A percentile compares a stretch with the other conserved stretches of the same genome.
phyloP scores from a whole-genome alignment of 805 yeast species.

The Candida insectalens region DNA sequence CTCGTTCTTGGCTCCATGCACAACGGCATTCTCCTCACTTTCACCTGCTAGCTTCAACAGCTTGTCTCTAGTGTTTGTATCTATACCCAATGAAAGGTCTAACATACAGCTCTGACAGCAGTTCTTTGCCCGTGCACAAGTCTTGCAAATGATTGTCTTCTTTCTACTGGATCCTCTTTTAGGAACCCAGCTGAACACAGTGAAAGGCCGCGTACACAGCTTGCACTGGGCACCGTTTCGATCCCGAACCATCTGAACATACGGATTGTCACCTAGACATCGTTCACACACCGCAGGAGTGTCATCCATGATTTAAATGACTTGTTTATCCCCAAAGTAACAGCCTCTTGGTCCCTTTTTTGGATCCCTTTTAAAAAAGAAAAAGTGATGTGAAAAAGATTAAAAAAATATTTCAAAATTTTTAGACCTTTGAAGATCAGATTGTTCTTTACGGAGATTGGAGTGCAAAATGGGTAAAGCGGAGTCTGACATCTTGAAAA shows the following conservation, averaged over 20 bases:
- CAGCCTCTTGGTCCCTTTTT: not conserved
- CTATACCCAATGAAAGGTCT: slow-evolving; percentile 76
- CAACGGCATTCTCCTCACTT: slow-evolving; percentile 26
- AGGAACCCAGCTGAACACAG: slow-evolving; percentile 68
- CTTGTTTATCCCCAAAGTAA: too few species aligned
- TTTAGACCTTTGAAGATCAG: too few species aligned
- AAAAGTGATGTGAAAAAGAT: not conserved
- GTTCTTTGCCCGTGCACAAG: slow-evolving; percentile 71
- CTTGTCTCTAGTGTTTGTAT: slow-evolving; percentile 68
- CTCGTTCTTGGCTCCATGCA: slow-evolving; percentile 32
- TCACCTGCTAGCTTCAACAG: slow-evolving; percentile 64
- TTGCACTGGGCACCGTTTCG: slow-evolving; percentile 72
- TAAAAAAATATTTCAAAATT: too few species aligned
- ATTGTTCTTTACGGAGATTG: too few species aligned
- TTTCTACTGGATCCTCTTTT: slow-evolving; percentile 31
- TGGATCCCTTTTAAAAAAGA: not conserved
- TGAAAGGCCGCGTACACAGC: slow-evolving; percentile 77
- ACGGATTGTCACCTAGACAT: slow-evolving; percentile 62
- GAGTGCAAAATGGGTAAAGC: slow-evolving; percentile 21
- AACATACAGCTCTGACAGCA: slow-evolving; percentile 86
- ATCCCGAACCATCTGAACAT: slow-evolving; percentile 65
- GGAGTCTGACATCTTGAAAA: slow-evolving; percentile 30
- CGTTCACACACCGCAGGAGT: slow-evolving; percentile 60
- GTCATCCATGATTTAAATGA: slow-evolving; percentile 4
- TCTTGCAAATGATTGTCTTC: slow-evolving; percentile 63